These are phyloP conservation scores for Aquilaria yunnanensis DNA, from an alignment of 345 rosid species.

Conservation along the genomic window DNA sequence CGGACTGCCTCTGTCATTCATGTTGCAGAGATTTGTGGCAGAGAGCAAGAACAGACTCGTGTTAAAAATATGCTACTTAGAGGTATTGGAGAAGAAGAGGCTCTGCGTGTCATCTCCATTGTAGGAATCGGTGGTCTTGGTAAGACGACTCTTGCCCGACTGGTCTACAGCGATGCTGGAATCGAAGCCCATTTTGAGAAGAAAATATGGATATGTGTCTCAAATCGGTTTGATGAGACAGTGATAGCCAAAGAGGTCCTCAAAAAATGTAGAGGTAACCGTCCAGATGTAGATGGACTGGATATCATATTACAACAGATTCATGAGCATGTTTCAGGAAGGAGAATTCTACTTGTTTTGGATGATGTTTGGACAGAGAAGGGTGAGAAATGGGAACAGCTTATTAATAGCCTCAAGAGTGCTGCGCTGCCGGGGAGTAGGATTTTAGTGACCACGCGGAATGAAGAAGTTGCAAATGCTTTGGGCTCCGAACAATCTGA, in stretches of 20 bases:
- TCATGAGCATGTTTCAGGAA: not conserved
- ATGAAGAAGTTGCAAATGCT: not conserved
- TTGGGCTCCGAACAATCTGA: not conserved
- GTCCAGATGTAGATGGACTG: not conserved
- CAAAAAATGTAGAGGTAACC: not conserved
- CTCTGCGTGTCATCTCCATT: slow-evolving; percentile 2
- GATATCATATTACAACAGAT: not conserved
- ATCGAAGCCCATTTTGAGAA: slow-evolving; percentile 4
- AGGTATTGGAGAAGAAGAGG: not conserved
- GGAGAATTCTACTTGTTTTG: slow-evolving; percentile 15
- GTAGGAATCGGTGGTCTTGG: slow-evolving; percentile 20
- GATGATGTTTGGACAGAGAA: slow-evolving; percentile 22
- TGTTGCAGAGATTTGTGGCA: too few relatives aligned
- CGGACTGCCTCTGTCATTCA: too few relatives aligned
- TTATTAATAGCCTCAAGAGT: not conserved
- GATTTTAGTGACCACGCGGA: slow-evolving; percentile 18
- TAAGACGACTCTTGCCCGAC: slow-evolving; percentile 18
- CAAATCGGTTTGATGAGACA: slow-evolving; percentile 11
- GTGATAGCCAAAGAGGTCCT: slow-evolving; percentile 13
- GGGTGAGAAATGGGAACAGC: slow-evolving; percentile 6
- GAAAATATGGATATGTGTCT: slow-evolving; percentile 19
- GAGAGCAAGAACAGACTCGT: too few relatives aligned
- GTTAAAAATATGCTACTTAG: not conserved
- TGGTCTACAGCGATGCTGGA: slow-evolving; percentile 4
- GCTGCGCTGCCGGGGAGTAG: too few relatives aligned